These are phyloP conservation scores for Magnusiomyces sp. DNA, from an alignment of 1,139 yeast genomes.

Conservation along the genomic window DNA sequence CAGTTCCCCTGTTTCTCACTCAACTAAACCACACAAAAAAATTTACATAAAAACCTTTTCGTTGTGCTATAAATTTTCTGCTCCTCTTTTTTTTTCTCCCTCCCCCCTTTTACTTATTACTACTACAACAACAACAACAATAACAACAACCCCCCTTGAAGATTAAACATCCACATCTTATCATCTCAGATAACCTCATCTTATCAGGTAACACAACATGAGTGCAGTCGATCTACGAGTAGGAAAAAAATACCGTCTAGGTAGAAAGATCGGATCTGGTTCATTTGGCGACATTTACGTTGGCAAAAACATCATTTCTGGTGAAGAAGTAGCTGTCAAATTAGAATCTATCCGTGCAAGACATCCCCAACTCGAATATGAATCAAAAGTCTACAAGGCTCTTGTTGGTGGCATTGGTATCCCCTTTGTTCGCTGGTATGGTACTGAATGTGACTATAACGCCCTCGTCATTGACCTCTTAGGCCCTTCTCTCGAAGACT, in stretches of 20 bases:
- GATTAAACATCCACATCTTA: not conserved
- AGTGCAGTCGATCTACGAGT: constrained; percentile 82
- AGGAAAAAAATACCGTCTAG: constrained; percentile 90
- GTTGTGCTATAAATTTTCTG: not conserved
- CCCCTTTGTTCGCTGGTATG: constrained; percentile 96
- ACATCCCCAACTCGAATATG: constrained; percentile 95
- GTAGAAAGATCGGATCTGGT: constrained; percentile 94
- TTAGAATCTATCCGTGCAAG: constrained; percentile 83
- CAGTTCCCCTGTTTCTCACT: no score
- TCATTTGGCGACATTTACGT: constrained; percentile 95
- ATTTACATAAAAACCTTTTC: not conserved
- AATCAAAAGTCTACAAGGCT: constrained; percentile 90
- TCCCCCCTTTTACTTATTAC: constrained; percentile 10
- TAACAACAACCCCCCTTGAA: no score
- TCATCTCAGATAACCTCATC: not conserved
- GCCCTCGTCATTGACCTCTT: constrained; percentile 94
- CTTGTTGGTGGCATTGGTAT: constrained; percentile 96
- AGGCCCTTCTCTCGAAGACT: constrained; percentile 92
- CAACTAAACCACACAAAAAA: not conserved
- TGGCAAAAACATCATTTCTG: constrained; percentile 81
- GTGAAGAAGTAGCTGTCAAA: constrained; percentile 96
- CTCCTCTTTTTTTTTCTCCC: constrained; percentile 9
- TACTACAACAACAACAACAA: no score
- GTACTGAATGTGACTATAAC: constrained; percentile 92
- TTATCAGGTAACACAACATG: not conserved